Conservation (phyloP, 768 basidiomycete genomes). For the Calocera cornea region DNA sequence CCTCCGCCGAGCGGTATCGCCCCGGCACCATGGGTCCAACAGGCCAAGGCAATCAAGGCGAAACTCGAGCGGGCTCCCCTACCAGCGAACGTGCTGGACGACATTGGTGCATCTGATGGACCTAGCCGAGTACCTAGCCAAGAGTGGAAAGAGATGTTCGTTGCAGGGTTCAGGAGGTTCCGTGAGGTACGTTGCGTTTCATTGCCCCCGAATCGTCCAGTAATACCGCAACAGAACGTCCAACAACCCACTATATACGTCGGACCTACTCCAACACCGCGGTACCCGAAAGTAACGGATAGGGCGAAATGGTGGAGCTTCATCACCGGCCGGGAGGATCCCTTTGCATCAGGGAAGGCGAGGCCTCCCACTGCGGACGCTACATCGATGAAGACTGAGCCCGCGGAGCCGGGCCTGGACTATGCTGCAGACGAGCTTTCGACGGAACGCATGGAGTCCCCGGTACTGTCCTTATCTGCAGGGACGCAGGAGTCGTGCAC, state of each 20-base stretch:
- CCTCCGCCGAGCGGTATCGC: not conserved
- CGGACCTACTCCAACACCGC: conserved; percentile 15
- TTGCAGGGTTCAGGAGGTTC: conserved; percentile 49
- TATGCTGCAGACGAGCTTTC: not conserved
- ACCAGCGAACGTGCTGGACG: conserved; percentile 16
- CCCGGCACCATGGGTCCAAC: conserved; percentile 32
- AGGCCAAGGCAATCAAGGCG: conserved; percentile 45
- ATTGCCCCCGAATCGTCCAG: not conserved
- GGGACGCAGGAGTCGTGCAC: not conserved
- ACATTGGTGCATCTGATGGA: conserved; percentile 15
- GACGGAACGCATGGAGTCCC: not conserved
- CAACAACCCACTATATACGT: conserved; percentile 46
- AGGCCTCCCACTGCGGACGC: not conserved
- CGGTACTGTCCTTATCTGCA: not conserved
- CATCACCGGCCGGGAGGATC: conserved; percentile 51
- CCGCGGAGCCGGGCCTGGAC: not conserved
- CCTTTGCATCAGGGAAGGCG: conserved; percentile 10
- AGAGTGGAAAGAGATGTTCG: conserved; percentile 51
- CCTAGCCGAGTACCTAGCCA: conserved; percentile 40
- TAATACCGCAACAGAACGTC: conserved; percentile 40
- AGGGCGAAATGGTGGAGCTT: conserved; percentile 73
- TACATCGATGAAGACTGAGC: not conserved
- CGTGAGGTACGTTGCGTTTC: conserved; percentile 37
- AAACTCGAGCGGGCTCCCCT: conserved; percentile 11
- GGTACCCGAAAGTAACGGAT: conserved; percentile 35